phyloP scores from a whole-genome alignment of 495 filamentous ascomycete species.

The Penicillium roqueforti region DNA sequence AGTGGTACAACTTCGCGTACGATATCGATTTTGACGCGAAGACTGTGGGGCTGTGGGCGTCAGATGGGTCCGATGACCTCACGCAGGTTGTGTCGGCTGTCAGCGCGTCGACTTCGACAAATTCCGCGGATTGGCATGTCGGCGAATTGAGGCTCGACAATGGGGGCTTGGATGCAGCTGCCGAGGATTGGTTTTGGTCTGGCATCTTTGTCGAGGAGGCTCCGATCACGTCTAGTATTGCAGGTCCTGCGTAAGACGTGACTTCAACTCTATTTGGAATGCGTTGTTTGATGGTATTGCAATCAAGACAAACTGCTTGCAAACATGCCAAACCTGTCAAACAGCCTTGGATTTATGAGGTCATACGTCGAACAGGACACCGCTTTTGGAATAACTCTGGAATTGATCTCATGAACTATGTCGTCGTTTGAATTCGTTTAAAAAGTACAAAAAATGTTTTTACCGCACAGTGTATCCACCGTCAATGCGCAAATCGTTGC shows the following conservation, averaged over 20 bases:
- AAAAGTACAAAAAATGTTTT: conserved; percentile 10
- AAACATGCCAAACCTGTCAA: neutral
- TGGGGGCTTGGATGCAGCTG: conserved; percentile 42
- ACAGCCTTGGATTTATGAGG: neutral
- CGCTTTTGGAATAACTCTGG: neutral
- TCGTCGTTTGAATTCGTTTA: neutral
- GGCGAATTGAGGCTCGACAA: conserved; percentile 64
- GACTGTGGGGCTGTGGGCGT: conserved; percentile 67
- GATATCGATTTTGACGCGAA: conserved; percentile 58
- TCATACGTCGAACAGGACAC: neutral
- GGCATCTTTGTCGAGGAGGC: conserved; percentile 68
- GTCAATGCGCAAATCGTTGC: conserved; percentile 71
- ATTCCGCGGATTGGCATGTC: conserved; percentile 71
- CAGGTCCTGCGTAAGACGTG: conserved; percentile 32
- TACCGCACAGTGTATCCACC: conserved; percentile 53
- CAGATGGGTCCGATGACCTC: conserved; percentile 53
- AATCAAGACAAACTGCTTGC: neutral
- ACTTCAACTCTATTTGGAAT: neutral
- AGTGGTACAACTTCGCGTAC: conserved; percentile 71
- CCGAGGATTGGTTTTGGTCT: conserved; percentile 69
- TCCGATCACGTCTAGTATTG: conserved; percentile 54
- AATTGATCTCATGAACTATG: neutral
- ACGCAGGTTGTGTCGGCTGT: conserved; percentile 55
- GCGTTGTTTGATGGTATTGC: too few relatives aligned
- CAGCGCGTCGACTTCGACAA: conserved; percentile 55